Evolutionary conservation across 1,139 yeast species (phyloP).

Genomic region (Pichia sp.): DNA sequence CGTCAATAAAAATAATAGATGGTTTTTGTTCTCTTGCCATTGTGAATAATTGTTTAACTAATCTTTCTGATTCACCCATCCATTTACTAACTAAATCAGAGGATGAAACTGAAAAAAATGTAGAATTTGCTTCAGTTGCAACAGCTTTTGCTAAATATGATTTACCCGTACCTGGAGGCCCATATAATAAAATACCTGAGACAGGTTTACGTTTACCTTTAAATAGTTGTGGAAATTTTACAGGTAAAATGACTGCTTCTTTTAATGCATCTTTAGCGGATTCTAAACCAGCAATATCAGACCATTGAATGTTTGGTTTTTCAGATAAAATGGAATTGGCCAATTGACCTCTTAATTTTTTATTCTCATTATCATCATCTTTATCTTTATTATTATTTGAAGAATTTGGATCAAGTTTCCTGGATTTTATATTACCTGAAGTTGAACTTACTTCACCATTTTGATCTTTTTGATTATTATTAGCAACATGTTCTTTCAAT

Average conservation of each 20-base stretch:
- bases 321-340: constrained; percentile 91
- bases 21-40: constrained; percentile 98
- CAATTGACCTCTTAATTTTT: constrained; percentile 83
- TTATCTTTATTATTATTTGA: constrained; percentile 47
- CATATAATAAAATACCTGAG: constrained; percentile 84
- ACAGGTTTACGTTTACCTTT: constrained; percentile 93
- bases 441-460: constrained; percentile 45
- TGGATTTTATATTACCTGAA: constrained; percentile 56
- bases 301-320: constrained; percentile 92
- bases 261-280: constrained; percentile 93
- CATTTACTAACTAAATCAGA: constrained; percentile 94
- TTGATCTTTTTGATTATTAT: constrained; percentile 43
- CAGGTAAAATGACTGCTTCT: constrained; percentile 95
- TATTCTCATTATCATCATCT: constrained; percentile 78
- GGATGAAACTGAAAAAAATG: constrained; percentile 91
- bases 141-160: constrained; percentile 96
- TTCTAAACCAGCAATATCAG: constrained; percentile 93
- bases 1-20: constrained; percentile 92
- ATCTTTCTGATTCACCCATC: constrained; percentile 98
- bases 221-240: constrained; percentile 88
- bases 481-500: constrained; percentile 81
- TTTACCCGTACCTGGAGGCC: constrained; percentile 99
- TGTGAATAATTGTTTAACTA: constrained; percentile 86
- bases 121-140: constrained; percentile 96
- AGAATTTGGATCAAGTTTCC: constrained; percentile 39